Evolutionary conservation across 2,329 filamentous ascomycete genomes (phyloP).

Genomic region (Emmonsiellopsis sp.): DNA sequence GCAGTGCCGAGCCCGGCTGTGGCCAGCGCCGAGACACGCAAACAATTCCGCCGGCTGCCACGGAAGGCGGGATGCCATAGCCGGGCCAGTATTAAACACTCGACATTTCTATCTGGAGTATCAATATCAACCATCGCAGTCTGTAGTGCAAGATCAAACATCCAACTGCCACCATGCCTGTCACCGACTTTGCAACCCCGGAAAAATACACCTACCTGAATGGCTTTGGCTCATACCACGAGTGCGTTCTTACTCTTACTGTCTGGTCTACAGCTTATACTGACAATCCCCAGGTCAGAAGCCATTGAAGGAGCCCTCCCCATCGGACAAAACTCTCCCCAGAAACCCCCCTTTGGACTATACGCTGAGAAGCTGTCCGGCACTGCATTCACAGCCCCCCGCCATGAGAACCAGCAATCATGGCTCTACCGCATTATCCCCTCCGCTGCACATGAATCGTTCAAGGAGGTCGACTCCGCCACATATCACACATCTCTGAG

Average conservation of each 20-base stretch:
- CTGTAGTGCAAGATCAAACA: too few relatives aligned
- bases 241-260: slow-evolving; percentile 43
- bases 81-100: too few relatives aligned
- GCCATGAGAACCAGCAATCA: slow-evolving; percentile 60
- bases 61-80: not conserved
- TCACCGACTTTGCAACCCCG: slow-evolving; percentile 52
- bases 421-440: slow-evolving; percentile 66
- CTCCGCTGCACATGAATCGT: slow-evolving; percentile 50
- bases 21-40: not conserved
- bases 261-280: not conserved
- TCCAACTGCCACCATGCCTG: slow-evolving; percentile 44
- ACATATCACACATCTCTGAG: slow-evolving; percentile 39
- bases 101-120: too few relatives aligned
- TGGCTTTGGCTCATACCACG: slow-evolving; percentile 68
- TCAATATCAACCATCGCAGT: too few relatives aligned
- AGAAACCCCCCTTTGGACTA: slow-evolving; percentile 67
- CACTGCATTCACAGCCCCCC: slow-evolving; percentile 61
- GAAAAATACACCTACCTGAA: slow-evolving; percentile 70
- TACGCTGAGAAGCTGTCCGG: slow-evolving; percentile 75
- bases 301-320: slow-evolving; percentile 67
- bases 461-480: slow-evolving; percentile 35
- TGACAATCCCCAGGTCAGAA: slow-evolving; percentile 52
- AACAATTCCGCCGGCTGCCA: not conserved
- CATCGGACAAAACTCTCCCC: slow-evolving; percentile 69
- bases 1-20: not conserved